A percentile compares a stretch with the other conserved stretches of the same genome.
phyloP scores from a whole-genome alignment of 345 rosid genomes.

The Populus simonii region DNA sequence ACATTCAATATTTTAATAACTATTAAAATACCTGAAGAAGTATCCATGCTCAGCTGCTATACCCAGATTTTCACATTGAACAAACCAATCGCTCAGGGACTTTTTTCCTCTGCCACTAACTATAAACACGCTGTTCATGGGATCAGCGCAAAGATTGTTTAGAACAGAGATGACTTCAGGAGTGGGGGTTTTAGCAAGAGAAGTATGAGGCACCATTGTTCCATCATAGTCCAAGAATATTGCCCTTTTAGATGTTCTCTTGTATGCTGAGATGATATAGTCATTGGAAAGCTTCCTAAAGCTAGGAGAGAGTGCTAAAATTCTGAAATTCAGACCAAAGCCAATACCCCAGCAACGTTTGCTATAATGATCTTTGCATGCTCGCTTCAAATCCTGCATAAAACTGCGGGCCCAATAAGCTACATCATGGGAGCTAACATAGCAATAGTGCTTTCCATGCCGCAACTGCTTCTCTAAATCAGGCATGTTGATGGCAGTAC shows the following conservation, averaged over 20 bases:
- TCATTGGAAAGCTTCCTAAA: slow-evolving; percentile 41
- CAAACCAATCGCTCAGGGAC: slow-evolving; percentile 38
- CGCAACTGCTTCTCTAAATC: slow-evolving; percentile 37
- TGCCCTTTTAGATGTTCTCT: slow-evolving; percentile 33
- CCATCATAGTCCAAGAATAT: slow-evolving; percentile 51
- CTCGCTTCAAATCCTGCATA: slow-evolving; percentile 39
- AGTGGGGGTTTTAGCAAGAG: slow-evolving; percentile 31
- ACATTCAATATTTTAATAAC: background rate
- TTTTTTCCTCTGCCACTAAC: slow-evolving; percentile 43
- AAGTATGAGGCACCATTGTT: slow-evolving; percentile 36
- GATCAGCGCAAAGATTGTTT: slow-evolving; percentile 35
- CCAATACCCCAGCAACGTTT: slow-evolving; percentile 45
- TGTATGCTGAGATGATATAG: slow-evolving; percentile 33
- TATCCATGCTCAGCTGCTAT: slow-evolving; percentile 51
- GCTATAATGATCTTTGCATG: slow-evolving; percentile 35
- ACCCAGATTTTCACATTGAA: slow-evolving; percentile 35
- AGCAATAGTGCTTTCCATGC: slow-evolving; percentile 44
- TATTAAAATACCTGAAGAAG: slow-evolving; percentile 21
- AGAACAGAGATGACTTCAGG: slow-evolving; percentile 28
- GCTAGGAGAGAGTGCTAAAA: slow-evolving; percentile 38
- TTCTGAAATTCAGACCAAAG: slow-evolving; percentile 39
- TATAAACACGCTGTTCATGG: slow-evolving; percentile 38
- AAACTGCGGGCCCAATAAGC: slow-evolving; percentile 45
- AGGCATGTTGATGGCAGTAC: slow-evolving; percentile 27
- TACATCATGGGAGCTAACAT: slow-evolving; percentile 38